Evolutionary conservation across 768 basidiomycete species (phyloP).

Genomic region (Mycena pura): DNA sequence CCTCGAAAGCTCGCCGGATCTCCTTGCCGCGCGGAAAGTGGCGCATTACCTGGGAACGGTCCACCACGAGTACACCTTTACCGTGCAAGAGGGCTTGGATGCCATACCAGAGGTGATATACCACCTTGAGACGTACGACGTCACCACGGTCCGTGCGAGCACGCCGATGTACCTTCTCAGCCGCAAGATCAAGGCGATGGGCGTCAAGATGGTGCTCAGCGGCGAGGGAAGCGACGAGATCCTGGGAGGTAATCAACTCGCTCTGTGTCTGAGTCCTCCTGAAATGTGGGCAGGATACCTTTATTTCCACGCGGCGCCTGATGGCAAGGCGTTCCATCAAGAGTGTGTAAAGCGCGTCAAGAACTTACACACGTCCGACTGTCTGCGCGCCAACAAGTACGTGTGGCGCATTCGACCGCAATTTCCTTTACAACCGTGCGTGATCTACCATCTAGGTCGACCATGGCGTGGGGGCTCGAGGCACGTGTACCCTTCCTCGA

Average conservation of each 20-base stretch:
- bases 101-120: slow-evolving; percentile 98
- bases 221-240: slow-evolving; percentile 99
- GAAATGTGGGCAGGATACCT: slow-evolving; percentile 74
- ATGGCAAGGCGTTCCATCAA: slow-evolving; percentile 87
- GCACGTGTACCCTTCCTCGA: slow-evolving; percentile 99
- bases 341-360: slow-evolving; percentile 95
- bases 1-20: slow-evolving; percentile 92
- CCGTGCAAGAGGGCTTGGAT: slow-evolving; percentile 96
- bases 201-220: slow-evolving; percentile 99
- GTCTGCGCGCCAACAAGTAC: slow-evolving; percentile 97
- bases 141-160: slow-evolving; percentile 96
- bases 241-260: slow-evolving; percentile 74
- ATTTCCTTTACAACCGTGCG: neutral
- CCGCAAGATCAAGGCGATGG: slow-evolving; percentile 99
- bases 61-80: slow-evolving; percentile 98
- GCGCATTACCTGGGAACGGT: slow-evolving; percentile 93
- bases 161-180: slow-evolving; percentile 99
- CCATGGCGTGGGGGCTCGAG: slow-evolving; percentile 99
- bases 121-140: slow-evolving; percentile 98
- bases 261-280: neutral
- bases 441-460: slow-evolving; percentile 65
- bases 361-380: slow-evolving; percentile 97
- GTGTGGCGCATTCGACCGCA: slow-evolving; percentile 26
- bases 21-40: slow-evolving; percentile 91
- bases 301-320: slow-evolving; percentile 98